Conservation (phyloP, 2,329 filamentous ascomycete genomes). For the Nakataea oryzae region DNA sequence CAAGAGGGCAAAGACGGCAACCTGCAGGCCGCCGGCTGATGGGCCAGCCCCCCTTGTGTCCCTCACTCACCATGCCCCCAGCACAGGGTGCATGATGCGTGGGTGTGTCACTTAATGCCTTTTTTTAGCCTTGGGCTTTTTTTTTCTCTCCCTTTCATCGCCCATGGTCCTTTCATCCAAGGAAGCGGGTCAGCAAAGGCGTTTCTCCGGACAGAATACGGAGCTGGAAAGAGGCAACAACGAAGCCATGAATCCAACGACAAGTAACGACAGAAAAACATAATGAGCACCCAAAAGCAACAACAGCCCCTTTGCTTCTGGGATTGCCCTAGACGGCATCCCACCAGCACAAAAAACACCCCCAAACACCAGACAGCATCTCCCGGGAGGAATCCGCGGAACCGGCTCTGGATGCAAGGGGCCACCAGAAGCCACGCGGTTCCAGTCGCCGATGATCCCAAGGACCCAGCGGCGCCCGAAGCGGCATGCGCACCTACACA, state of each 20-base stretch:
- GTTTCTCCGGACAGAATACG: background rate
- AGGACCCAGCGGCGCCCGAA: background rate
- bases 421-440: background rate
- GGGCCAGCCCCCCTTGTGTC: background rate
- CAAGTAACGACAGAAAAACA: background rate
- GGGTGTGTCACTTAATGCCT: background rate
- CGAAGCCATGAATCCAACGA: background rate
- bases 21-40: constrained; percentile 14
- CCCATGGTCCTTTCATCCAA: background rate
- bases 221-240: background rate
- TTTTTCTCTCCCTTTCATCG: background rate
- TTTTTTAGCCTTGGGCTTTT: background rate
- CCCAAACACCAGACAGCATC: background rate
- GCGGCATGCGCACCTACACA: too few species aligned
- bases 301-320: background rate
- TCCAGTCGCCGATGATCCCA: too few species aligned
- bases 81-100: background rate
- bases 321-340: background rate
- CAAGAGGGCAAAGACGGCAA: constrained; percentile 27
- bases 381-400: background rate
- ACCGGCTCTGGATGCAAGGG: background rate
- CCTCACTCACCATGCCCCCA: background rate
- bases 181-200: background rate
- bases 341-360: background rate
- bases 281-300: background rate